phyloP scores from a whole-genome alignment of 2,329 filamentous ascomycete species.

The Dryadomyces quercus-mongolicae region DNA sequence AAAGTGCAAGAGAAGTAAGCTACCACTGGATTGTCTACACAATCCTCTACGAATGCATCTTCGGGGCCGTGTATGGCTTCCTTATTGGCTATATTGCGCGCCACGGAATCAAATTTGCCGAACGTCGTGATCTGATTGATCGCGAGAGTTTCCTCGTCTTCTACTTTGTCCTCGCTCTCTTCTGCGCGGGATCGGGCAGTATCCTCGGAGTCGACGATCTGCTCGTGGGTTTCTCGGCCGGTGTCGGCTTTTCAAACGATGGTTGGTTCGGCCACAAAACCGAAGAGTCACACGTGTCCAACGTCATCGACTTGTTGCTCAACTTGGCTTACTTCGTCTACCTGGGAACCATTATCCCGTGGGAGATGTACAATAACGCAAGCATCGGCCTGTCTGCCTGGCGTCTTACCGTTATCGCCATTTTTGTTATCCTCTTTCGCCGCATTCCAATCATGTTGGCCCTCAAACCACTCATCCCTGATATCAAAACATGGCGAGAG shows the following conservation, averaged over 20 bases:
- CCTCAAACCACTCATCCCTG: conserved; percentile 85
- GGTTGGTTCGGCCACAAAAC: conserved; percentile 98
- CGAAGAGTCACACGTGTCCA: conserved; percentile 95
- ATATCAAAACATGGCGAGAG: conserved; percentile 96
- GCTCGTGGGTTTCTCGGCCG: conserved; percentile 85
- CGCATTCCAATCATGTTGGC: conserved; percentile 90
- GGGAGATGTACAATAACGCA: conserved; percentile 75
- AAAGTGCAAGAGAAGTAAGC: conserved; percentile 54
- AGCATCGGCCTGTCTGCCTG: conserved; percentile 69
- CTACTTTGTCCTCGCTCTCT: conserved; percentile 93
- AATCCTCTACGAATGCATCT: conserved; percentile 89
- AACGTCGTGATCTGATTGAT: conserved; percentile 77
- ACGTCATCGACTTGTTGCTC: conserved; percentile 94
- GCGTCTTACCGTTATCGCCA: conserved; percentile 84
- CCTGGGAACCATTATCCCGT: conserved; percentile 92
- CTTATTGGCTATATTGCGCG: conserved; percentile 78
- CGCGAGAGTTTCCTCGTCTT: conserved; percentile 96
- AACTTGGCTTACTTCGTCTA: conserved; percentile 98
- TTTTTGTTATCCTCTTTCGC: conserved; percentile 90
- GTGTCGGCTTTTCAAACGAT: conserved; percentile 98
- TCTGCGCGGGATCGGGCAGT: conserved; percentile 88
- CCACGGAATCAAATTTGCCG: conserved; percentile 79
- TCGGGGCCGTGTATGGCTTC: conserved; percentile 83
- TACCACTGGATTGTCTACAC: conserved; percentile 84
- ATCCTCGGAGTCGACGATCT: conserved; percentile 87